Evolutionary conservation across 192 early-diverging fungal species (phyloP).

Genomic region (Lobosporangium transversale): DNA sequence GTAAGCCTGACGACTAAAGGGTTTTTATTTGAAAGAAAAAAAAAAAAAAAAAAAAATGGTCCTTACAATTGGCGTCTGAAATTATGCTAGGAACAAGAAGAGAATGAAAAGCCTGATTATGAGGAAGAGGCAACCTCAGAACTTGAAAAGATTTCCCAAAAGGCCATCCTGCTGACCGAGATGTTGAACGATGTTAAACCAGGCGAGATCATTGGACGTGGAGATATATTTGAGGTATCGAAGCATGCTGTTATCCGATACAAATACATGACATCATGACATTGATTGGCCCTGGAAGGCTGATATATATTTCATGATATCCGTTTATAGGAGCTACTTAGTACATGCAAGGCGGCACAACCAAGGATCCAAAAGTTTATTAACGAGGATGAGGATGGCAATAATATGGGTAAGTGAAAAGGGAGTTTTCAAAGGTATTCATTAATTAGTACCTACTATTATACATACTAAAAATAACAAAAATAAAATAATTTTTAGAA

Average conservation of each 20-base stretch:
- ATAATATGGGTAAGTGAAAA: slow-evolving; percentile 71
- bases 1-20: slow-evolving; percentile 2
- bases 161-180: slow-evolving; percentile 82
- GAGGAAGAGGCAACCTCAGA: slow-evolving; percentile 84
- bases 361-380: slow-evolving; percentile 83
- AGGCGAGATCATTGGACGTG: slow-evolving; percentile 58
- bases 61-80: too few relatives aligned
- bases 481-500: too few relatives aligned
- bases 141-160: slow-evolving; percentile 83
- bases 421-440: too few relatives aligned
- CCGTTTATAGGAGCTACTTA: slow-evolving; percentile 66
- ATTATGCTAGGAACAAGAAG: slow-evolving; percentile 52
- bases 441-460: neutral
- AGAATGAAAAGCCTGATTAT: slow-evolving; percentile 82
- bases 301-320: slow-evolving; percentile 1
- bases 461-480: neutral
- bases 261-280: too few relatives aligned
- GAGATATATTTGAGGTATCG: slow-evolving; percentile 63
- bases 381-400: slow-evolving; percentile 75
- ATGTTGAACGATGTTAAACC: slow-evolving; percentile 79
- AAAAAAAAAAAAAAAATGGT: too few relatives aligned
- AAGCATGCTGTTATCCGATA: too few relatives aligned
- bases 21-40: too few relatives aligned
- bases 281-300: too few relatives aligned
- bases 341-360: slow-evolving; percentile 76